A percentile compares a stretch with the other conserved stretches of the same genome.
phyloP scores from a whole-genome alignment of 306 rosid species.

The Fragaria nilgerrensis region DNA sequence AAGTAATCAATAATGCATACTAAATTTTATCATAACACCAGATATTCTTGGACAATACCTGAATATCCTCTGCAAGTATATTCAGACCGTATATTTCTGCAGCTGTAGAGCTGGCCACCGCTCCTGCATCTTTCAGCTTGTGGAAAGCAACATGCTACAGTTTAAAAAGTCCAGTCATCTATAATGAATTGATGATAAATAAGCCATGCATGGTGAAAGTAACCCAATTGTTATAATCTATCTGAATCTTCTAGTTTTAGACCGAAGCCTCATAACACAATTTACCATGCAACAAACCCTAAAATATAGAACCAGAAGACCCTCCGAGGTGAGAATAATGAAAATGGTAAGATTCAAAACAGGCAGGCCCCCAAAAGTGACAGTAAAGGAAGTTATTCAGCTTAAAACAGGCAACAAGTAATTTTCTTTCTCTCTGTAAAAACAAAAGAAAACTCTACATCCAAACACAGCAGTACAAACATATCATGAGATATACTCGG shows the following conservation, averaged over 20 bases:
- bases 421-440: background rate
- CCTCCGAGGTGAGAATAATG: background rate
- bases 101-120: conserved; percentile 88
- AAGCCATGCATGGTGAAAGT: conserved; percentile 11
- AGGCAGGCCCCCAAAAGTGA: background rate
- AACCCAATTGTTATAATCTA: background rate
- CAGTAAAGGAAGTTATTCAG: background rate
- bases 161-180: conserved; percentile 24
- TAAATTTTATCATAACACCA: conserved; percentile 10
- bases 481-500: background rate
- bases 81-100: conserved; percentile 76
- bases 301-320: background rate
- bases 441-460: background rate
- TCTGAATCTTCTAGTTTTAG: background rate
- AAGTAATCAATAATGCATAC: conserved; percentile 18
- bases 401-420: background rate
- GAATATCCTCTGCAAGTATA: conserved; percentile 83
- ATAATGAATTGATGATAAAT: conserved; percentile 18
- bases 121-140: conserved; percentile 75
- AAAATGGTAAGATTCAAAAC: background rate
- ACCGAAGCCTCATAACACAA: background rate
- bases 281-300: background rate
- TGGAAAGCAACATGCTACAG: conserved; percentile 71
- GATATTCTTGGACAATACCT: conserved; percentile 45
- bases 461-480: background rate